Percentiles rank a stretch among this genome's conserved stretches.
Evolutionary conservation across 306 rosid genomes (phyloP).

Genomic region (Cucumis sativus): Cucumber_9930_V3 NC_026655.2:11600001-11600500

Average conservation of each 20-base stretch:
- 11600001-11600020: conserved; percentile 92
- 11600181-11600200: conserved; percentile 48
- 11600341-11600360: conserved; percentile 16
- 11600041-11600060: conserved; percentile 89
- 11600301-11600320: conserved; percentile 11
- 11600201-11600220: conserved; percentile 4
- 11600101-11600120: conserved; percentile 88
- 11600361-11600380: conserved; percentile 21
- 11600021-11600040: conserved; percentile 68
- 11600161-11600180: conserved; percentile 90
- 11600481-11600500: background rate
- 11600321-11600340: conserved; percentile 25
- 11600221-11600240: conserved; percentile 8
- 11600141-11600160: conserved; percentile 82
- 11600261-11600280: conserved; percentile 18
- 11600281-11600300: conserved; percentile 22
- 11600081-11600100: conserved; percentile 84
- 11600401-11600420: conserved; percentile 3
- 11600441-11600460: conserved; percentile 22
- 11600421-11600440: conserved; percentile 7
- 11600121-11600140: conserved; percentile 88
- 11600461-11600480: background rate
- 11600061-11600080: conserved; percentile 88
- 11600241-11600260: conserved; percentile 17
- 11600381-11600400: conserved; percentile 12